Percentiles rank a stretch among this genome's conserved stretches.
These are phyloP conservation scores for Tolypocladium cylindrosporum DNA, from an alignment of 2,329 filamentous ascomycete genomes.

Conservation along the genomic window DNA sequence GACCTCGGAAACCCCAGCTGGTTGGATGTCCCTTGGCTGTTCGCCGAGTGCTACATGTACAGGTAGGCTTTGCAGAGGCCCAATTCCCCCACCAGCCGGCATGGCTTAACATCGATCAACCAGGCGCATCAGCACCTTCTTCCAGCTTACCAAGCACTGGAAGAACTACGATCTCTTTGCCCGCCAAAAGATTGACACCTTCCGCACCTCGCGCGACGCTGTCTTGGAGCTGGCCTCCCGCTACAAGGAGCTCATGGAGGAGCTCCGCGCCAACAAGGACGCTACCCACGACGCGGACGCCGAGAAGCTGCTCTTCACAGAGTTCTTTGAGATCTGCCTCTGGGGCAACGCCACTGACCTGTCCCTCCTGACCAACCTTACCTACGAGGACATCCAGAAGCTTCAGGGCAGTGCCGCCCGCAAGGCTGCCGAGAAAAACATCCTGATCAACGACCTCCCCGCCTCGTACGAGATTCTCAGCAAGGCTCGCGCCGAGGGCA, in stretches of 20 bases:
- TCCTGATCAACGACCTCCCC: slow-evolving; percentile 76
- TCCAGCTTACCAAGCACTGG: slow-evolving; percentile 72
- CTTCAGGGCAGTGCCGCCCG: slow-evolving; percentile 82
- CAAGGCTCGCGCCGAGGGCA: slow-evolving; percentile 51
- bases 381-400: slow-evolving; percentile 94
- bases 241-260: slow-evolving; percentile 63
- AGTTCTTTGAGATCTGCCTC: slow-evolving; percentile 93
- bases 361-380: slow-evolving; percentile 78
- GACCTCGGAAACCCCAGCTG: slow-evolving; percentile 65
- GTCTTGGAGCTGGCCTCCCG: slow-evolving; percentile 72
- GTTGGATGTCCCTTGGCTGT: slow-evolving; percentile 84
- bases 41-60: slow-evolving; percentile 89
- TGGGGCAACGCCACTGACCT: slow-evolving; percentile 97
- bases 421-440: slow-evolving; percentile 82
- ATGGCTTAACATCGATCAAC: slow-evolving; percentile 9
- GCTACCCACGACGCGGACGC: slow-evolving; percentile 51
- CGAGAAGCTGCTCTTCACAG: slow-evolving; percentile 70
- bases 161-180: slow-evolving; percentile 83
- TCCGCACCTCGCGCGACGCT: slow-evolving; percentile 81
- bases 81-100: not conserved
- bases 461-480: slow-evolving; percentile 60
- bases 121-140: slow-evolving; percentile 69
- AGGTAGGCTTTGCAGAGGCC: slow-evolving; percentile 35
- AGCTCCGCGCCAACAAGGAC: slow-evolving; percentile 47
- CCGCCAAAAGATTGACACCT: slow-evolving; percentile 83